Evolutionary conservation across 2,329 filamentous ascomycete genomes (phyloP).

Genomic region (Fusarium begoniae): DNA sequence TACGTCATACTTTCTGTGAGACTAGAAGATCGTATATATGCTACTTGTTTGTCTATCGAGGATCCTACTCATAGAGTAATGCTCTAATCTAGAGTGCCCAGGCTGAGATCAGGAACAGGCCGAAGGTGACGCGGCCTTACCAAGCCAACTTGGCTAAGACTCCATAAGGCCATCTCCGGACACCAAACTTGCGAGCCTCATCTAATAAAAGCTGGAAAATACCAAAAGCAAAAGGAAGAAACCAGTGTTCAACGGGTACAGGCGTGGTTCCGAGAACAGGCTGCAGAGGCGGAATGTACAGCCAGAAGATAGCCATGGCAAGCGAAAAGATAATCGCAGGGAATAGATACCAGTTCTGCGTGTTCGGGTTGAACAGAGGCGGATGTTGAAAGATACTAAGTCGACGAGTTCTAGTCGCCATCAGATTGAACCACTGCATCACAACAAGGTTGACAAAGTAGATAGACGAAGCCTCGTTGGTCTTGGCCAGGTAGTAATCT

Average conservation of each 20-base stretch:
- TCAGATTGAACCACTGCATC: conserved; percentile 83
- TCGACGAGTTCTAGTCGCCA: conserved; percentile 72
- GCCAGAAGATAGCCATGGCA: conserved; percentile 74
- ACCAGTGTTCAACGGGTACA: conserved; percentile 79
- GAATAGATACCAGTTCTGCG: conserved; percentile 74
- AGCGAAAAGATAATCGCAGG: conserved; percentile 76
- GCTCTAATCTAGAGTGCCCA: not conserved
- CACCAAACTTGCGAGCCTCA: not conserved
- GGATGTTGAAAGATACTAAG: conserved; percentile 78
- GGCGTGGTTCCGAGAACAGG: conserved; percentile 65
- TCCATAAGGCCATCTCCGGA: not conserved
- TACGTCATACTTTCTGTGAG: rapidly evolving
- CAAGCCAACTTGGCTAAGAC: not conserved
- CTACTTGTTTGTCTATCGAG: not conserved
- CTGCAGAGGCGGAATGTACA: conserved; percentile 74
- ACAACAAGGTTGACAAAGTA: conserved; percentile 85
- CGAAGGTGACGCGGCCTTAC: not conserved
- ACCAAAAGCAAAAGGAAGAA: conserved; percentile 78
- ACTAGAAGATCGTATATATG: not conserved
- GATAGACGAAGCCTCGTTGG: conserved; percentile 75
- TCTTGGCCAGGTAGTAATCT: conserved; percentile 62
- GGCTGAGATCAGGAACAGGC: too few species aligned
- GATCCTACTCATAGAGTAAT: rapidly evolving
- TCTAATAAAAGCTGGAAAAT: not conserved
- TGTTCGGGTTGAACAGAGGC: conserved; percentile 70